phyloP scores from a whole-genome alignment of 305 asterid species.

The Stenogyne calaminthoides region DNA sequence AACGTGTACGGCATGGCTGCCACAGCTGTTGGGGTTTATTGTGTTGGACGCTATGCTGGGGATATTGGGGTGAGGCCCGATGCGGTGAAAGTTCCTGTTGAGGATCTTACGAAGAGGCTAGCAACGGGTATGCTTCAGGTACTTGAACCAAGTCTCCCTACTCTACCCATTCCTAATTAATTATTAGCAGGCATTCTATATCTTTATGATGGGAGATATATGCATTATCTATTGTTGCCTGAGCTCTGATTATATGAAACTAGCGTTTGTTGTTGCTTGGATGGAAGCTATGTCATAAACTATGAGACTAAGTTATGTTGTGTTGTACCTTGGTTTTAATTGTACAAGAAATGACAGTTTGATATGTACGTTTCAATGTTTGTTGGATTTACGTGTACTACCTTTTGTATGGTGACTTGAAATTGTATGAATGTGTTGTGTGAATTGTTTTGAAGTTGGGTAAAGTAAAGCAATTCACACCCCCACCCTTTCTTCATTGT shows the following conservation, averaged over 20 bases:
- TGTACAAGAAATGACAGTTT: slow-evolving; percentile 15
- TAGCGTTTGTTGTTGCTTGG: slow-evolving; percentile 8
- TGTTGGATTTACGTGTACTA: neutral
- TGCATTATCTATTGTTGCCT: neutral
- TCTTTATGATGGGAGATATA: neutral
- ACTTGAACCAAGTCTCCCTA: slow-evolving; percentile 46
- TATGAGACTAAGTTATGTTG: neutral
- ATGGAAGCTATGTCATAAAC: neutral
- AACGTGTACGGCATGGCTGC: slow-evolving; percentile 75
- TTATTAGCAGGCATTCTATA: slow-evolving; percentile 27
- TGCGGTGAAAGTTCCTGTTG: slow-evolving; percentile 63
- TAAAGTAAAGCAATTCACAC: neutral
- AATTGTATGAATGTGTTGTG: neutral
- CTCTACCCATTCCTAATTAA: slow-evolving; percentile 35
- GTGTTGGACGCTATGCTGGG: slow-evolving; percentile 81
- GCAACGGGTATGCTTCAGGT: slow-evolving; percentile 59
- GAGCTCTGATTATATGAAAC: neutral
- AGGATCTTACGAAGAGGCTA: slow-evolving; percentile 68
- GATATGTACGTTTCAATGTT: slow-evolving; percentile 9
- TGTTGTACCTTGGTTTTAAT: slow-evolving; percentile 23
- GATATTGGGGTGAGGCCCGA: slow-evolving; percentile 86
- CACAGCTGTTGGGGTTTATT: slow-evolving; percentile 72
- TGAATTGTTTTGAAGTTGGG: neutral
- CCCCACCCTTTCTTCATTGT: neutral
- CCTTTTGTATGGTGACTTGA: neutral